phyloP scores from a whole-genome alignment of 768 basidiomycete genomes.

The Lentinula detonsa region DNA sequence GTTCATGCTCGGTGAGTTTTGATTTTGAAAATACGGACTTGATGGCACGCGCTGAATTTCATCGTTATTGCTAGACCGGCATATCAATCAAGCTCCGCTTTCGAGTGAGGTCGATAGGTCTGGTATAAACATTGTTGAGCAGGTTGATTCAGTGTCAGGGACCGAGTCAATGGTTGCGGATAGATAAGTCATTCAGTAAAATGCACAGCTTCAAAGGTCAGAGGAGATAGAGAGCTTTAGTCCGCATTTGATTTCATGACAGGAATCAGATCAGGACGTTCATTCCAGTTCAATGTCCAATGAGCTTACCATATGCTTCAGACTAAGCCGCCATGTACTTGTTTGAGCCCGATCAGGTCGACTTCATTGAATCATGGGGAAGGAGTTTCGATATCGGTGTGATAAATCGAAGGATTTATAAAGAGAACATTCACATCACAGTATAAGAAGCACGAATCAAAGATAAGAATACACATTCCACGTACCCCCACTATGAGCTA shows the following conservation, averaged over 20 bases:
- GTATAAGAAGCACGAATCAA: too few species aligned
- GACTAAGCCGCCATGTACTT: too few species aligned
- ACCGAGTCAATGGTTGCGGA: too few species aligned
- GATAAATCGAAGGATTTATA: background rate
- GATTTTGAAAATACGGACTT: background rate
- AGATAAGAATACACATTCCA: background rate
- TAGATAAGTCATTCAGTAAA: too few species aligned
- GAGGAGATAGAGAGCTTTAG: too few species aligned
- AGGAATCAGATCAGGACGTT: too few species aligned
- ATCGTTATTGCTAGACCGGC: background rate
- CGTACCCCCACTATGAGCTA: background rate
- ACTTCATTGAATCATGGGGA: background rate
- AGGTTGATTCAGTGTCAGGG: too few species aligned
- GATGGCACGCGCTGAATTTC: background rate
- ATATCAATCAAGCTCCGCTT: too few species aligned
- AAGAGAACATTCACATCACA: background rate
- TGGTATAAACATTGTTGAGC: too few species aligned
- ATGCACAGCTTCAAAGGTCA: too few species aligned
- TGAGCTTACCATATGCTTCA: background rate
- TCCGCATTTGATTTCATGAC: too few species aligned
- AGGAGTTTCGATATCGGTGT: background rate
- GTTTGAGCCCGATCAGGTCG: background rate
- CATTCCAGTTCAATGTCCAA: background rate
- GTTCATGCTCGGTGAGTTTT: constrained; percentile 3
- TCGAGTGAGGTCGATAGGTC: too few species aligned